Evolutionary conservation across 2,329 filamentous ascomycete genomes (phyloP).

Genomic region (Diaporthe batatas): DNA sequence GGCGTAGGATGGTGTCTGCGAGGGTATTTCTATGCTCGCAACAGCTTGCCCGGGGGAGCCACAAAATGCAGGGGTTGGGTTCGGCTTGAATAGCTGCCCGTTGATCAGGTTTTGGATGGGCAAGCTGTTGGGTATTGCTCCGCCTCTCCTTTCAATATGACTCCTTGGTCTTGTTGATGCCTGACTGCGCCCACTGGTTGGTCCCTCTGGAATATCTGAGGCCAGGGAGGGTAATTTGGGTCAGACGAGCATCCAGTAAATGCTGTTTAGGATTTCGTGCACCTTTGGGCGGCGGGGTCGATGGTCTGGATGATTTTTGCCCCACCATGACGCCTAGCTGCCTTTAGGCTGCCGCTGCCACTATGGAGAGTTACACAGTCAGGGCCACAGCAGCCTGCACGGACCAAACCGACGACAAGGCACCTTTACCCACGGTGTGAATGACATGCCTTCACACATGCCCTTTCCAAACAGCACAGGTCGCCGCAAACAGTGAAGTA

Average conservation of each 20-base stretch:
- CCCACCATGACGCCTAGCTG: slow-evolving; percentile 36
- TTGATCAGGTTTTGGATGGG: slow-evolving; percentile 25
- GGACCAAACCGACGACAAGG: rapidly evolving
- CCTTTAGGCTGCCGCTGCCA: slow-evolving; percentile 30
- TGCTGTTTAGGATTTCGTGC: slow-evolving; percentile 31
- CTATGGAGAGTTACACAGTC: slow-evolving; percentile 32
- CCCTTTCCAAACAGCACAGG: slow-evolving; percentile 1
- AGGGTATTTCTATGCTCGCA: slow-evolving; percentile 36
- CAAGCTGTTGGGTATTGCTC: slow-evolving; percentile 5
- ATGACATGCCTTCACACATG: neutral
- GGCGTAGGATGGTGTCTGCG: slow-evolving; percentile 51
- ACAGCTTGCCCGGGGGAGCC: slow-evolving; percentile 28
- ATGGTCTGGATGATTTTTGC: slow-evolving; percentile 35
- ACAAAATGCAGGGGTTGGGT: slow-evolving; percentile 38
- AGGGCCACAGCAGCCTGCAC: neutral
- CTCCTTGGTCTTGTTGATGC: slow-evolving; percentile 24
- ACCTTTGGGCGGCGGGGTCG: slow-evolving; percentile 33
- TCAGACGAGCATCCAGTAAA: neutral
- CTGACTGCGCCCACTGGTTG: slow-evolving; percentile 24
- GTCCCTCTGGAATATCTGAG: neutral
- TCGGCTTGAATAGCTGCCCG: slow-evolving; percentile 20
- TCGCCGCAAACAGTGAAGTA: neutral
- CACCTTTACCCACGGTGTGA: neutral
- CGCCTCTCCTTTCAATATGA: slow-evolving; percentile 18
- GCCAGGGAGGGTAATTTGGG: neutral